Conservation (phyloP, 176 grass and related monocot genomes). For the Oryza rufipogon region DNA sequence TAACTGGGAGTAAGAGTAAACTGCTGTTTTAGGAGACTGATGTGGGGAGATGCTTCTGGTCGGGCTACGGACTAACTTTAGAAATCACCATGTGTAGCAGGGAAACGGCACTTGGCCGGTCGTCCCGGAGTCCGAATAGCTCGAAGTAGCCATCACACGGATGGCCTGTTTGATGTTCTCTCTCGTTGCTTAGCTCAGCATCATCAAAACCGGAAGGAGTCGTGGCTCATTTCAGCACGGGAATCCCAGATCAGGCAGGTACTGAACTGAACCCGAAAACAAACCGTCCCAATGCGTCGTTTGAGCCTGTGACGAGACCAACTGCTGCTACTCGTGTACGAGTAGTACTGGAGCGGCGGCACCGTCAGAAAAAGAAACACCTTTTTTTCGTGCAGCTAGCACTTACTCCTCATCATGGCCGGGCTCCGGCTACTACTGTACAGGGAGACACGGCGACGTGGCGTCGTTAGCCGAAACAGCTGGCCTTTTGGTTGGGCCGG, state of each 20-base stretch:
- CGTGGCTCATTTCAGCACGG: not conserved
- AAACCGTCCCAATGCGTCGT: too few relatives aligned
- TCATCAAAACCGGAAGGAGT: not conserved
- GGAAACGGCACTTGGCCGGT: not conserved
- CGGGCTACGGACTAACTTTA: not conserved
- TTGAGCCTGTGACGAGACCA: not conserved
- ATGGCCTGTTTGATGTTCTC: not conserved
- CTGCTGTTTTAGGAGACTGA: not conserved
- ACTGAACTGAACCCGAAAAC: too few relatives aligned
- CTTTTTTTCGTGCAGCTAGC: too few relatives aligned
- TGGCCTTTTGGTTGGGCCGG: not conserved
- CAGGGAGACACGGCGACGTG: constrained; percentile 43
- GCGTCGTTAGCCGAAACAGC: constrained; percentile 32
- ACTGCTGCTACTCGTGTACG: not conserved
- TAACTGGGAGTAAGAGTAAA: not conserved
- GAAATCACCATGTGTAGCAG: not conserved
- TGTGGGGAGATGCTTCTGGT: constrained; percentile 24
- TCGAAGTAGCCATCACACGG: not conserved
- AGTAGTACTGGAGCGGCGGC: not conserved
- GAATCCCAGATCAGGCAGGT: not conserved
- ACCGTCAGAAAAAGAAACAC: not conserved
- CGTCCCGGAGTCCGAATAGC: not conserved
- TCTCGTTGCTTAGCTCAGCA: not conserved
- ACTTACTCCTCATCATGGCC: not conserved
- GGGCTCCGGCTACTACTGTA: constrained; percentile 4